These are phyloP conservation scores for Dioscorea zingiberensis DNA, from an alignment of 106 monocot genomes.

Conservation along the genomic window DNA sequence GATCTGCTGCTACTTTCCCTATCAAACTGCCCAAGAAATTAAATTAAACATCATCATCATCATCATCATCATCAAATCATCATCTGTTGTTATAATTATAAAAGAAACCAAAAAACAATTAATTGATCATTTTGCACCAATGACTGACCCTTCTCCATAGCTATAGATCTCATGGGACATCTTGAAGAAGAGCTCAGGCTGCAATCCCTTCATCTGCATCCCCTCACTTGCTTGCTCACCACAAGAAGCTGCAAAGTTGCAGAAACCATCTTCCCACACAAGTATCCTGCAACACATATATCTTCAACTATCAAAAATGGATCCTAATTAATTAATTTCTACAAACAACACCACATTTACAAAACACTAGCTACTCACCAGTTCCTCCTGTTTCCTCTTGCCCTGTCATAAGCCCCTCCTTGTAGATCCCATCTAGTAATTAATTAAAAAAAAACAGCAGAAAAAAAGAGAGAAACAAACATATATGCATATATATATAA, in stretches of 20 bases:
- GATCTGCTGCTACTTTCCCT: conserved; percentile 96
- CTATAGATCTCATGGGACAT: conserved; percentile 99
- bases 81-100: too few relatives aligned
- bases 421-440: conserved; percentile 66
- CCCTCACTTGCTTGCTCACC: conserved; percentile 10
- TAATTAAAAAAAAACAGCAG: background rate
- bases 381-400: conserved; percentile 73
- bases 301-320: background rate
- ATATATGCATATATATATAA: too few relatives aligned
- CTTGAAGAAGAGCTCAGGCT: conserved; percentile 99
- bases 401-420: conserved; percentile 52
- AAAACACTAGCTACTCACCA: conserved; percentile 27
- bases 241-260: conserved; percentile 82
- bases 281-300: conserved; percentile 50
- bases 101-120: too few relatives aligned
- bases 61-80: too few relatives aligned
- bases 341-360: background rate
- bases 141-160: conserved; percentile 87
- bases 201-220: conserved; percentile 33
- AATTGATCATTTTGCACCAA: too few relatives aligned
- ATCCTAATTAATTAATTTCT: background rate
- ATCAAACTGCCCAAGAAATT: conserved; percentile 58
- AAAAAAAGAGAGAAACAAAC: background rate
- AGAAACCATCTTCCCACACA: conserved; percentile 99
- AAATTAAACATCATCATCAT: background rate